Percentiles rank a stretch among this genome's conserved stretches.
phyloP scores from a whole-genome alignment of 768 basidiomycete genomes.

The Amyloporia xantha region DNA sequence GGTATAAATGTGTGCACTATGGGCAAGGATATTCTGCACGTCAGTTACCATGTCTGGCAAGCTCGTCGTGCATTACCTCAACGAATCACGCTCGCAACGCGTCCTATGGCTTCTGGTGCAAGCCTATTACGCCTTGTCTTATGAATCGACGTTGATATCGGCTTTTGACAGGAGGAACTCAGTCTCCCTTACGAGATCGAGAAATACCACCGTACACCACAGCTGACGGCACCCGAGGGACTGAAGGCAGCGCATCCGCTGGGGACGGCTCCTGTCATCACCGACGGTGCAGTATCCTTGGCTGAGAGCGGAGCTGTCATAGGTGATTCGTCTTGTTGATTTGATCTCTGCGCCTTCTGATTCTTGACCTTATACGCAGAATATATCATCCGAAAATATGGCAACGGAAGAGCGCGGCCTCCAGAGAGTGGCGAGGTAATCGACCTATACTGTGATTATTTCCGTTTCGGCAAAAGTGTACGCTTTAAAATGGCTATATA shows the following conservation, averaged over 20 bases:
- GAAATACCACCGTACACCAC: conserved; percentile 22
- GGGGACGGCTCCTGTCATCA: conserved; percentile 32
- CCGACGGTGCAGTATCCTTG: conserved; percentile 29
- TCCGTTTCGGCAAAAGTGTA: conserved; percentile 8
- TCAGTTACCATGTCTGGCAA: no score
- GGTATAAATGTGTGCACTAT: no score
- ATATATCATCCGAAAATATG: conserved; percentile 31
- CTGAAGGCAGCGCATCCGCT: conserved; percentile 28
- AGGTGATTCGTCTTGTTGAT: conserved; percentile 17
- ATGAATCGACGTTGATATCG: neutral
- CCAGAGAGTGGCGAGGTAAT: conserved; percentile 20
- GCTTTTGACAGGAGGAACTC: conserved; percentile 40
- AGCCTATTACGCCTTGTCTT: neutral
- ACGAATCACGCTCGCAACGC: conserved; percentile 43
- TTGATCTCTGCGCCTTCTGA: neutral
- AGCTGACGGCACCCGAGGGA: conserved; percentile 24
- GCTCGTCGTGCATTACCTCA: conserved; percentile 36
- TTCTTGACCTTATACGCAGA: conserved; percentile 16
- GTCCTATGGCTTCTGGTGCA: conserved; percentile 40
- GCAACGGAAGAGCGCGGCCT: conserved; percentile 17
- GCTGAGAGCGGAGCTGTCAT: conserved; percentile 34
- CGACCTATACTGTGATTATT: conserved; percentile 27
- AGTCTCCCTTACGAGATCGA: conserved; percentile 31
- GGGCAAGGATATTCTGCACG: no score
- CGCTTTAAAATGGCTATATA: neutral